phyloP scores from a whole-genome alignment of 202 grass and related monocot species.

The Carex sylvatica region DNA sequence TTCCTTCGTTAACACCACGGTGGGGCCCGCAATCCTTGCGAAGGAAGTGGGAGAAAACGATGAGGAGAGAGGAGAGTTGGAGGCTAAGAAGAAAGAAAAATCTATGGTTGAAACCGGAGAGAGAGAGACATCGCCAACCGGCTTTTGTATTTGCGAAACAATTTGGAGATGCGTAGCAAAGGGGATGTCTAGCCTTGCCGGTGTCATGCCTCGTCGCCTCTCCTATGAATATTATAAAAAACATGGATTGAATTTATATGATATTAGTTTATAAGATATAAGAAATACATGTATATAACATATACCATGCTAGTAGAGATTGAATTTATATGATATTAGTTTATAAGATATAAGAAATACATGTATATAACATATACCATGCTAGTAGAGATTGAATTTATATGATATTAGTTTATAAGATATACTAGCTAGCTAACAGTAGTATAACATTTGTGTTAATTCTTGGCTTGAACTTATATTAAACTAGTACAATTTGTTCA shows the following conservation, averaged over 20 bases:
- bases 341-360: not conserved
- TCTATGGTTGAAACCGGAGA: slow-evolving; percentile 77
- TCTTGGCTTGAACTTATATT: not conserved
- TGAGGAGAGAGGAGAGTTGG: slow-evolving; percentile 28
- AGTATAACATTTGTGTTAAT: no score
- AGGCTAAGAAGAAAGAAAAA: slow-evolving; percentile 26
- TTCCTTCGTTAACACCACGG: slow-evolving; percentile 53
- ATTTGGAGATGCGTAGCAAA: slow-evolving; percentile 33
- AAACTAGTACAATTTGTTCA: not conserved
- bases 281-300: no score
- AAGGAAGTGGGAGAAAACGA: slow-evolving; percentile 40
- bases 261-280: not conserved
- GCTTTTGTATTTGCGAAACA: slow-evolving; percentile 25
- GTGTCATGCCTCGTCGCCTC: slow-evolving; percentile 44
- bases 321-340: not conserved
- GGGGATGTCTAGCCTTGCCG: slow-evolving; percentile 49
- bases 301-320: no score
- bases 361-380: no score
- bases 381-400: not conserved
- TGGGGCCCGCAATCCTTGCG: slow-evolving; percentile 28
- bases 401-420: not conserved
- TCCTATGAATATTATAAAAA: slow-evolving; percentile 13
- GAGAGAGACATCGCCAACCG: slow-evolving; percentile 24
- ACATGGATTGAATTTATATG: not conserved
- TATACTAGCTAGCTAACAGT: not conserved